Conservation (phyloP, 345 rosid species). For the Populus davidiana region DNA sequence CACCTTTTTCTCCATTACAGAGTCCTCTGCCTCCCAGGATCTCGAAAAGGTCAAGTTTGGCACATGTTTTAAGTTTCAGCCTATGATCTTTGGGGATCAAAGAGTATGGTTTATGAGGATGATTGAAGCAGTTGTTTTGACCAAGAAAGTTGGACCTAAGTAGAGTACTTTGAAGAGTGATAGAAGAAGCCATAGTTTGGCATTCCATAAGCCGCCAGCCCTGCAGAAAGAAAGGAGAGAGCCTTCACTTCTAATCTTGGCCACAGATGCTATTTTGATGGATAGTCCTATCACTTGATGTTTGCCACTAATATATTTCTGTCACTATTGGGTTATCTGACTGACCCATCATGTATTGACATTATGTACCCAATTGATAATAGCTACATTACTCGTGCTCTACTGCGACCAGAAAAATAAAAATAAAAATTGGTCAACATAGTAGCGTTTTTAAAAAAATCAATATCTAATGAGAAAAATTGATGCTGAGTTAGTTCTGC, state of each 20-base stretch:
- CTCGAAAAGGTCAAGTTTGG: slow-evolving; percentile 59
- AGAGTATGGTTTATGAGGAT: slow-evolving; percentile 32
- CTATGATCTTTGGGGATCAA: slow-evolving; percentile 26
- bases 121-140: slow-evolving; percentile 22
- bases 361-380: not conserved
- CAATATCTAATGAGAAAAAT: no score
- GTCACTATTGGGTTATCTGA: not conserved
- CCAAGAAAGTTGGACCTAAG: slow-evolving; percentile 46
- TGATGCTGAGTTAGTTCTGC: no score
- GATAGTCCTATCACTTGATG: slow-evolving; percentile 10
- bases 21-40: slow-evolving; percentile 90
- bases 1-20: slow-evolving; percentile 74
- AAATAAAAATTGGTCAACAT: no score
- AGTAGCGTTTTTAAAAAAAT: no score
- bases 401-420: no score
- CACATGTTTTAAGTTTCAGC: slow-evolving; percentile 19
- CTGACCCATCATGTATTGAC: not conserved
- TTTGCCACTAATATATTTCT: not conserved
- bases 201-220: not conserved
- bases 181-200: slow-evolving; percentile 49
- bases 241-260: slow-evolving; percentile 5
- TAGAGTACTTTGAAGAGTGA: slow-evolving; percentile 39
- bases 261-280: slow-evolving; percentile 25
- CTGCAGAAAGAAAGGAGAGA: not conserved
- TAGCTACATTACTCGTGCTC: no score